Evolutionary conservation across 495 filamentous ascomycete genomes (phyloP), one percentile per base, ranked within the genome.

Genomic region (Penicillium tannophilum): DNA sequence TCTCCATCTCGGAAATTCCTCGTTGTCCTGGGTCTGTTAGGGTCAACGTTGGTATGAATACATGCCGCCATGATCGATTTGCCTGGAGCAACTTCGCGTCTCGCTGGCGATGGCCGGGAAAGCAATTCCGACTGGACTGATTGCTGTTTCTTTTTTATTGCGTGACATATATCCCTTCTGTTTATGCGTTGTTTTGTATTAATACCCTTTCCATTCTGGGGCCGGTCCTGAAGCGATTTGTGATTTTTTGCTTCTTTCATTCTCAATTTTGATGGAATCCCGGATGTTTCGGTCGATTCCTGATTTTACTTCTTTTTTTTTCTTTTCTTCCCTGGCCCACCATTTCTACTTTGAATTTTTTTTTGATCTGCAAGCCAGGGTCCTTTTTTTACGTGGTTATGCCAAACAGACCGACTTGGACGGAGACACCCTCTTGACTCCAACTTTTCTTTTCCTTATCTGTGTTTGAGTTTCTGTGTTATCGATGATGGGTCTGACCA

Each of bases 301-400:
- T 49, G 46, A 49, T 62, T 65, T 41, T 49, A 58, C 36, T 54
- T 70, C 57, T 60, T 65, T 54, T 54, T 57, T 63, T 46, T 67
- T 54, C 48, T 67, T 58, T 67, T 55, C 43, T 61, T 62, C 58
- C 46, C 57, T 51, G 59, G 42, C 49, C 41, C 60, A 17, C 60
- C 39, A 14, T 41, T 52, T 55, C 33, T 45, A 63, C 62, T 48
- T 52, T 58, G 63, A 51, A 46, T 59, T 46, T 58, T 44, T 50
- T 62, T 54, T 50, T n/a, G 20, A 26, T 49, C 20, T 31, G 26
- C 48, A 52, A 64, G 63, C 60, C 63, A 56, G 66, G 63, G 59
- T 47, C 44, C 62, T 49, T 64, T 64, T 55, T 70, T 76, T 71
- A 76, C 74, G 72, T 72, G 70, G 69, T 74, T 74, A 75, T 71